Base-by-base conservation (phyloP, 768 basidiomycete species). In the Pulveroboletus ravenelii region DNA sequence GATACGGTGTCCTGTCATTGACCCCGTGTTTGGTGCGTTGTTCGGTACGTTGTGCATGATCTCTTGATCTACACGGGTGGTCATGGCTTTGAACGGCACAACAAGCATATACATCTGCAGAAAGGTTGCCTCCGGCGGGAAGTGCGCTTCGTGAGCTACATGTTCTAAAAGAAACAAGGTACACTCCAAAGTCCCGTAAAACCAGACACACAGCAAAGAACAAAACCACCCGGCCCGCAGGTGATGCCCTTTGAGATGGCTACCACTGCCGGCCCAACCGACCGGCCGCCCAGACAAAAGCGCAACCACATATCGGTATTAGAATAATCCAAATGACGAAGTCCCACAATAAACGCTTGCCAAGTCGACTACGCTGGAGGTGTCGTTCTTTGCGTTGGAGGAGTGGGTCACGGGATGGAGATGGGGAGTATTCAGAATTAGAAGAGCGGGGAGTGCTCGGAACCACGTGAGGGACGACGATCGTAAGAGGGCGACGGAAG, bases 311-410 rank as follows among this genome's bases (percentile, higher is more conserved):
- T 1, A 81, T 70, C 0, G 83, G 83, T 17, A 86, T 60, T 15
- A 89, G 73, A 10, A 87, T 69, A n/a, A 82, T 54, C 82, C 89
- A 93, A 20, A 88, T 83, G 14, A 84, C 82, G n/a, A 89, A 61
- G 66, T 94, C 90, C 88, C 91, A 93, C 14, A 85, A 66, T 35
- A 95, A 70, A 29, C 93, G 76, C 57, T 80, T 80, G 35, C 81
- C 80, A 39, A 84, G 75, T 58, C 92, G 79, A 41, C 78, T 75
- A 48, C 79, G 79, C 69, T 96, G 93, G 52, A 97, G 70, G 37
- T 83, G 82, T 41, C 81, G 74, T 68, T 97, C 93, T 71, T 97
- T 97, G 53, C 88, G 77, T 59, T 88, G 82, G 30, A 97, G 71
- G 18, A 97, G 79, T 50, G 87, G 84, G 61, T 89, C 87, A 17